Percentiles rank a stretch among this genome's conserved stretches.
Conservation (phyloP, 768 basidiomycete species). For the Leccinum subtestaceum region DNA sequence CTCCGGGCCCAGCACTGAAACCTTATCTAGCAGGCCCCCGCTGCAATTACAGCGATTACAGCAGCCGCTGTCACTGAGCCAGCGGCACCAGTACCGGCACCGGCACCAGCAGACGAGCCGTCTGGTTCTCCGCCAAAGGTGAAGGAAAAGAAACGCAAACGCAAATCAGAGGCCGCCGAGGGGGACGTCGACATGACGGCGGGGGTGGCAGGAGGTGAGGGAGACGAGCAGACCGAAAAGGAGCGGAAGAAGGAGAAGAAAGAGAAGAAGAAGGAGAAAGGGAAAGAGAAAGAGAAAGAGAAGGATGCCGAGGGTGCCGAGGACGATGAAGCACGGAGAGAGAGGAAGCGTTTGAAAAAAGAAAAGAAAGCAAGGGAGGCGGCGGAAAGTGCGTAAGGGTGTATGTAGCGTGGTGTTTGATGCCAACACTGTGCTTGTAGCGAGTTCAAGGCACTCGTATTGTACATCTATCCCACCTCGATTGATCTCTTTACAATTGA, state of each 20-base stretch:
- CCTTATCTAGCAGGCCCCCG: conserved; percentile 37
- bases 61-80: conserved; percentile 21
- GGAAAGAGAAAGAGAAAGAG: conserved; percentile 54
- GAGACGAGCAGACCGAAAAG: conserved; percentile 52
- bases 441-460: background rate
- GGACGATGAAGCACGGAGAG: conserved; percentile 59
- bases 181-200: conserved; percentile 39
- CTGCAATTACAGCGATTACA: conserved; percentile 29
- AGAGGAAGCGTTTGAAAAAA: conserved; percentile 64
- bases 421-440: background rate
- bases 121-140: conserved; percentile 41
- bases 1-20: background rate
- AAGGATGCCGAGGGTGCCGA: conserved; percentile 40
- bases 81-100: conserved; percentile 29
- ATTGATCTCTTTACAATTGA: background rate
- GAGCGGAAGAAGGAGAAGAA: conserved; percentile 64
- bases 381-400: conserved; percentile 24
- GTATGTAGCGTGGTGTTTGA: background rate
- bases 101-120: conserved; percentile 31
- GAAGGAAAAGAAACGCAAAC: conserved; percentile 85
- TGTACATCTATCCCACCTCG: conserved; percentile 9
- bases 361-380: conserved; percentile 60
- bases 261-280: conserved; percentile 48
- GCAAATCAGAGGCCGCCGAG: conserved; percentile 61
- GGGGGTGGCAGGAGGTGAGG: conserved; percentile 38